Percentiles rank a stretch among this genome's conserved stretches.
These are phyloP conservation scores for Tuber brumale DNA, from an alignment of 495 filamentous ascomycete genomes.

Conservation along the genomic window DNA sequence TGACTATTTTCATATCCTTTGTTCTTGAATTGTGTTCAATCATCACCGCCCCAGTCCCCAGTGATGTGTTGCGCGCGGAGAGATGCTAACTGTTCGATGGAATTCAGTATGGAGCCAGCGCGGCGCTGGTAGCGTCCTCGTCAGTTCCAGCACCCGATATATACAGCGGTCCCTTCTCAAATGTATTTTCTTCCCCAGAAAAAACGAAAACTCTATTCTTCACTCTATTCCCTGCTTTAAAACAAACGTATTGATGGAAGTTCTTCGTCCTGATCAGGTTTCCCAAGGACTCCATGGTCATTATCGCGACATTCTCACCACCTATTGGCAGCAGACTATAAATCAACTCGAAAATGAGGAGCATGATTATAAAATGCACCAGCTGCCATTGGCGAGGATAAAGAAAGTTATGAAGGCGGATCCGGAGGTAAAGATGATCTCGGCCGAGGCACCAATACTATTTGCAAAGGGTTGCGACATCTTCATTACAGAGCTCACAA, in stretches of 20 bases:
- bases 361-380: slow-evolving; percentile 97
- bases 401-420: slow-evolving; percentile 99
- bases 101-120: slow-evolving; percentile 46
- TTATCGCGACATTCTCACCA: slow-evolving; percentile 93
- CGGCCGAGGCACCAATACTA: slow-evolving; percentile 91
- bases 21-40: slow-evolving; percentile 28
- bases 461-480: slow-evolving; percentile 99
- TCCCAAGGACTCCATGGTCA: slow-evolving; percentile 90
- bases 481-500: slow-evolving; percentile 97
- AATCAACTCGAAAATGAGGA: slow-evolving; percentile 87
- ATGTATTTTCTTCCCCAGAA: slow-evolving; percentile 53
- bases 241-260: slow-evolving; percentile 29
- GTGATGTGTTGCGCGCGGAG: slow-evolving; percentile 35
- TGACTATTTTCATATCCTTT: slow-evolving; percentile 30
- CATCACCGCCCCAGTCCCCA: slow-evolving; percentile 17
- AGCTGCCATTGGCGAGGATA: slow-evolving; percentile 89
- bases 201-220: slow-evolving; percentile 17
- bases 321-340: slow-evolving; percentile 98
- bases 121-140: slow-evolving; percentile 43
- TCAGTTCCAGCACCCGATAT: slow-evolving; percentile 61
- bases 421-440: slow-evolving; percentile 99
- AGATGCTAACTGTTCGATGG: slow-evolving; percentile 25
- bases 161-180: slow-evolving; percentile 91
- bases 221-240: slow-evolving; percentile 13
- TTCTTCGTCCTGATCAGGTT: slow-evolving; percentile 62